Evolutionary conservation across 495 filamentous ascomycete genomes (phyloP).

Genomic region (Penicillium egyptiacum): DNA sequence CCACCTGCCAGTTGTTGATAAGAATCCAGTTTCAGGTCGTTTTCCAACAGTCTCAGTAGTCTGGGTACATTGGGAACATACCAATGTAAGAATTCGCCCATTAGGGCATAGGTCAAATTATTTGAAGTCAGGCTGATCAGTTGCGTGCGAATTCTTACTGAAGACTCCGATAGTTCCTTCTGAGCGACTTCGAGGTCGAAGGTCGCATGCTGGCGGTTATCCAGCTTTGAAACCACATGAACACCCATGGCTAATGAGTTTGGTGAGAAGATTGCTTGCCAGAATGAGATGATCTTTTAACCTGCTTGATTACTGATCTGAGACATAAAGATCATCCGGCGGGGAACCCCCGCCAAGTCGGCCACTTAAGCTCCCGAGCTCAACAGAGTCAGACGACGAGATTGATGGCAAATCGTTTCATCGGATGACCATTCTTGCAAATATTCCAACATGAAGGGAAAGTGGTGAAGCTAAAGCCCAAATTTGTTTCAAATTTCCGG

Average conservation of each 20-base stretch:
- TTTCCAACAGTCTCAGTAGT: background rate
- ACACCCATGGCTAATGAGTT: slow-evolving; percentile 14
- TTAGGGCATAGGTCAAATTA: slow-evolving; percentile 54
- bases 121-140: slow-evolving; percentile 54
- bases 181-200: slow-evolving; percentile 7
- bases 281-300: background rate
- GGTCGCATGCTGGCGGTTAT: slow-evolving; percentile 25
- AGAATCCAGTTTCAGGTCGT: background rate
- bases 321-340: background rate
- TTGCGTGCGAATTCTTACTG: slow-evolving; percentile 44
- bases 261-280: background rate
- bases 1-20: slow-evolving; percentile 27
- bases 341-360: slow-evolving; percentile 7
- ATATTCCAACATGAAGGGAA: too few relatives aligned
- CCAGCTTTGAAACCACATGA: slow-evolving; percentile 30
- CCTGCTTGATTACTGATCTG: slow-evolving; percentile 6
- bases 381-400: too few relatives aligned
- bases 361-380: too few relatives aligned
- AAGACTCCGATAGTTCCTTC: slow-evolving; percentile 15
- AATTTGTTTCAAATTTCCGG: too few relatives aligned
- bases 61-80: slow-evolving; percentile 19
- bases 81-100: slow-evolving; percentile 51
- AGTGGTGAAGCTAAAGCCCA: too few relatives aligned
- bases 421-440: too few relatives aligned
- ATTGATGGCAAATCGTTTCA: too few relatives aligned